These are phyloP conservation scores for Penicillium coprophilum DNA, from an alignment of 495 filamentous ascomycete species.

Conservation along the genomic window DNA sequence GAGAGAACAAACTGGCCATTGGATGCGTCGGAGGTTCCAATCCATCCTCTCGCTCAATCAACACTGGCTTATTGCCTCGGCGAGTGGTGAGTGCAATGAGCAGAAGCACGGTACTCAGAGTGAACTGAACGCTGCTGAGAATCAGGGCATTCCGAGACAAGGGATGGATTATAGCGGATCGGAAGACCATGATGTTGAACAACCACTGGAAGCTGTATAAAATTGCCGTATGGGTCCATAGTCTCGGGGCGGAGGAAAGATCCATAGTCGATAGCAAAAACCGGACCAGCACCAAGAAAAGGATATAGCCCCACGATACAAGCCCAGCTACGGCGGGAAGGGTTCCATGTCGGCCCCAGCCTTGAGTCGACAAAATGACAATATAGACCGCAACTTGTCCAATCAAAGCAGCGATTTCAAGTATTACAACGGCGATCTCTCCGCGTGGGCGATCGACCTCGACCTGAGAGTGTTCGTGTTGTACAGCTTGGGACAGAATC, in stretches of 20 bases:
- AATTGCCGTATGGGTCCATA: conserved; percentile 91
- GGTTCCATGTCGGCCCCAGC: conserved; percentile 55
- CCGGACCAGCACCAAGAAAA: conserved; percentile 70
- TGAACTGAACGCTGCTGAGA: conserved; percentile 68
- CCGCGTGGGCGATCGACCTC: conserved; percentile 74
- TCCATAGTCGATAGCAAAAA: conserved; percentile 68
- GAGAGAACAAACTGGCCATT: conserved; percentile 80
- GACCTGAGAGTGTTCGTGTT: conserved; percentile 65
- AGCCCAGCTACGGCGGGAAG: conserved; percentile 65
- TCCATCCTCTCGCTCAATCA: conserved; percentile 81
- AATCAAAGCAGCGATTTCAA: conserved; percentile 74
- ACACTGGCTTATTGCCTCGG: conserved; percentile 86
- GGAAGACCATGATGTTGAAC: conserved; percentile 71
- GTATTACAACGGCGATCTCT: conserved; percentile 62
- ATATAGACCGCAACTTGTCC: conserved; percentile 68
- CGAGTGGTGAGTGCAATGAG: conserved; percentile 75
- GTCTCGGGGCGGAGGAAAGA: conserved; percentile 59
- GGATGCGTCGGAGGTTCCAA: conserved; percentile 84
- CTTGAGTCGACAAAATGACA: conserved; percentile 53
- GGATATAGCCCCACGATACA: conserved; percentile 76
- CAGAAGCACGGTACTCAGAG: conserved; percentile 69
- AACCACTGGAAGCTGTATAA: conserved; percentile 88
- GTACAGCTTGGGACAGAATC: conserved; percentile 60
- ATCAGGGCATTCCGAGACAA: conserved; percentile 52
- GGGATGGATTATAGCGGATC: conserved; percentile 82